These are phyloP conservation scores for Suillus alpinus DNA, from an alignment of 768 basidiomycete genomes.

Conservation along the genomic window DNA sequence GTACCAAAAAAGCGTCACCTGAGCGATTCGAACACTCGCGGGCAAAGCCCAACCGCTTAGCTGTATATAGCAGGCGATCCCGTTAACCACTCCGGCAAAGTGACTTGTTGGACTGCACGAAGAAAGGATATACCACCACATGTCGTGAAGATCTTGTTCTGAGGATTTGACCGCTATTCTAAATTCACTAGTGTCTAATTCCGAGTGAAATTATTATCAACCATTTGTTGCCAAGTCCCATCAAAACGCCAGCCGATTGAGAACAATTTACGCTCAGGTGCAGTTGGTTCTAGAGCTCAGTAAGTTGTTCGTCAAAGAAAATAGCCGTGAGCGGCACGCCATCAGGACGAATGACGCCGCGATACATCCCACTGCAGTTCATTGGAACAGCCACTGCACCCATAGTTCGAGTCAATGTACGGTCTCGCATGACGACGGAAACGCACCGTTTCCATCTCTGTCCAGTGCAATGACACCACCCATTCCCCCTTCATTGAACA, in stretches of 20 bases:
- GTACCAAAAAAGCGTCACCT: constrained; percentile 48
- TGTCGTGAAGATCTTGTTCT: background rate
- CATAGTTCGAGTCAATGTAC: background rate
- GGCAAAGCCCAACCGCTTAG: constrained; percentile 58
- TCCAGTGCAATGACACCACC: constrained; percentile 81
- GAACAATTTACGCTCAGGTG: background rate
- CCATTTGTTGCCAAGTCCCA: background rate
- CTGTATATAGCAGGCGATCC: constrained; percentile 66
- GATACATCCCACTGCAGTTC: constrained; percentile 81
- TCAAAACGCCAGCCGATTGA: background rate
- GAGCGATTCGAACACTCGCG: constrained; percentile 63
- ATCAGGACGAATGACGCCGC: constrained; percentile 68
- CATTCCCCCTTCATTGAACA: constrained; percentile 55
- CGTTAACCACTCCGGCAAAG: constrained; percentile 97
- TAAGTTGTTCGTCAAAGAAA: constrained; percentile 63
- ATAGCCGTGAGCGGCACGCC: constrained; percentile 74
- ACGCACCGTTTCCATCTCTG: constrained; percentile 61
- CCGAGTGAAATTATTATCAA: background rate
- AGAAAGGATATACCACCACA: background rate
- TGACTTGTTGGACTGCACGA: constrained; percentile 39
- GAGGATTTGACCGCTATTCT: background rate
- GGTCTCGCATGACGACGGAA: background rate
- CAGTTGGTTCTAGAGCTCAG: constrained; percentile 6
- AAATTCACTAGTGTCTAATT: background rate
- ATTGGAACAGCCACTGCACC: constrained; percentile 66